phyloP scores from a whole-genome alignment of 495 filamentous ascomycete genomes.

The Aspergillus campestris region DNA sequence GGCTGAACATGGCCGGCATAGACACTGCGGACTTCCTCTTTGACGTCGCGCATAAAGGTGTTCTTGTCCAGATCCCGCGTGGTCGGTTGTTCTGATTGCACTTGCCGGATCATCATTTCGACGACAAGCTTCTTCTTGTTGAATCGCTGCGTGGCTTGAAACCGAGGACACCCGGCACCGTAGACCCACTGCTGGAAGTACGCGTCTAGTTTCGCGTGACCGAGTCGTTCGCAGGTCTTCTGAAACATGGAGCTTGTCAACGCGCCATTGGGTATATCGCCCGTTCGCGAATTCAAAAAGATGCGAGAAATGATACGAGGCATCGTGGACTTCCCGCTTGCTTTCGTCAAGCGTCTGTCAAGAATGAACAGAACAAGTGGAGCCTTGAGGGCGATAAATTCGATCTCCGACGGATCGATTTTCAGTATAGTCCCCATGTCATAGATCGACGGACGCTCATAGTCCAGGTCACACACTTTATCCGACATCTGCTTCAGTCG shows the following conservation, averaged over 20 bases:
- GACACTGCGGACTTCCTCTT: constrained; percentile 65
- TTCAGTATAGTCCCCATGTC: constrained; percentile 69
- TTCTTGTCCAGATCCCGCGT: constrained; percentile 50
- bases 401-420: constrained; percentile 71
- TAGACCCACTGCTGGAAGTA: constrained; percentile 94
- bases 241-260: constrained; percentile 69
- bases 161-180: constrained; percentile 77
- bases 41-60: constrained; percentile 72
- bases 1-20: constrained; percentile 62
- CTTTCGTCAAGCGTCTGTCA: constrained; percentile 81
- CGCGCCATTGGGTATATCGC: constrained; percentile 60
- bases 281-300: constrained; percentile 73
- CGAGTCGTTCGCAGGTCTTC: constrained; percentile 74
- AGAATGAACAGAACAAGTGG: constrained; percentile 88
- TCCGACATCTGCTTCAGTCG: constrained; percentile 84
- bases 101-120: constrained; percentile 83
- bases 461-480: constrained; percentile 69
- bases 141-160: constrained; percentile 78
- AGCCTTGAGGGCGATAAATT: constrained; percentile 89
- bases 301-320: constrained; percentile 75
- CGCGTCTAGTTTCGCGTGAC: constrained; percentile 70
- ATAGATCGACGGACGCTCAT: constrained; percentile 71
- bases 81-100: constrained; percentile 49
- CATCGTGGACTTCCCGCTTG: constrained; percentile 72
- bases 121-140: constrained; percentile 97